Evolutionary conservation across 345 rosid genomes (phyloP).

Genomic region (Pugionium cornutum): DNA sequence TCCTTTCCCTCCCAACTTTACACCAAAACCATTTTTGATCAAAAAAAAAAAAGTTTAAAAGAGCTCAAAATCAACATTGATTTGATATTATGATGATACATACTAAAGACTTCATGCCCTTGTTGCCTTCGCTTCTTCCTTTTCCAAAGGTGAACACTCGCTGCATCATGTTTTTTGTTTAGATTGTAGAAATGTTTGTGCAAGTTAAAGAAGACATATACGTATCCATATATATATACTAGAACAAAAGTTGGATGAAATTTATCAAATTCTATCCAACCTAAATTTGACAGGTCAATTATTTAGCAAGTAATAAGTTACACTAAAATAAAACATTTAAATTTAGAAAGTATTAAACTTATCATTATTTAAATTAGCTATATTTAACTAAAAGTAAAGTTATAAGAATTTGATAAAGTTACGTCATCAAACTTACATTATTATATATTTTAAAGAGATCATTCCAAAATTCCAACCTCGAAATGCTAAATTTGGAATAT

Average conservation of each 20-base stretch:
- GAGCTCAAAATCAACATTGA: too few relatives aligned
- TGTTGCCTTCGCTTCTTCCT: conserved; percentile 92
- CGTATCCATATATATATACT: conserved; percentile 17
- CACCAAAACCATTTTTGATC: neutral
- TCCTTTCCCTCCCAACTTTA: conserved; percentile 93
- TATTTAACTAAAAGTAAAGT: too few relatives aligned
- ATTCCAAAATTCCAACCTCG: conserved; percentile 31
- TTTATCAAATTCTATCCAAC: conserved; percentile 15
- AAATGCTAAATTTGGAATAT: conserved; percentile 38
- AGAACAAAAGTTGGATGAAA: conserved; percentile 6
- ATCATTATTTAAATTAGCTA: too few relatives aligned
- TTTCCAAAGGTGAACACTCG: conserved; percentile 84
- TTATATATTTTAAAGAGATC: conserved; percentile 23
- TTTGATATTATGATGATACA: conserved; percentile 25
- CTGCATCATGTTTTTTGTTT: conserved; percentile 47
- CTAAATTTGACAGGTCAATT: conserved; percentile 16
- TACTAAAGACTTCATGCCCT: conserved; percentile 95
- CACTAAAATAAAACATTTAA: neutral
- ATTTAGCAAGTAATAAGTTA: conserved; percentile 16
- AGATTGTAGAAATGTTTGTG: conserved; percentile 31
- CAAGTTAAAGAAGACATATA: conserved; percentile 7
- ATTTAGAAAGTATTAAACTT: neutral
- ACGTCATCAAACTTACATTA: conserved; percentile 18
- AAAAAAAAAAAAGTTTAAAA: neutral
- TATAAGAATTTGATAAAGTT: neutral